Conservation (phyloP, 225 moss, liverwort and hornwort genomes). For the Pleurozium schreberi region DNA sequence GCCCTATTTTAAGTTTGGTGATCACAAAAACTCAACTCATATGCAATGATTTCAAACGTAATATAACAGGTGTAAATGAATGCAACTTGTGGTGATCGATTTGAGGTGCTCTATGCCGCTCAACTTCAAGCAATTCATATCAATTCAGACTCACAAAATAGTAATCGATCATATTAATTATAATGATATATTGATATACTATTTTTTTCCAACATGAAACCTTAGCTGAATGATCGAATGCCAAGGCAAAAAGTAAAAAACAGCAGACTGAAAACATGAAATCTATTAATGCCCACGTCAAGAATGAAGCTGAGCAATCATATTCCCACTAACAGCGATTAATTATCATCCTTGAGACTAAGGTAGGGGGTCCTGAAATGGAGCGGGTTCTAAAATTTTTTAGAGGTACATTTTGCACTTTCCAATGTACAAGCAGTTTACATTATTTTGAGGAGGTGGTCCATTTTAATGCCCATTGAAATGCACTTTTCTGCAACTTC, state of each 20-base stretch:
- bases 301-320: not conserved
- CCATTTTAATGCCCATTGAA: too few species aligned
- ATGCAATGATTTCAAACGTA: not conserved
- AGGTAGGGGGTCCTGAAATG: too few species aligned
- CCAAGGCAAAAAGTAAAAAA: not conserved
- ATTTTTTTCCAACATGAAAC: not conserved
- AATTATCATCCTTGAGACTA: not conserved
- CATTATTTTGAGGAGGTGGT: too few species aligned
- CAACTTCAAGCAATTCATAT: not conserved
- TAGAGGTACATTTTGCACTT: too few species aligned
- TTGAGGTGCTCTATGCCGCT: not conserved
- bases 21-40: not conserved
- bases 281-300: conserved; percentile 20
- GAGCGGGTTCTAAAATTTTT: too few species aligned
- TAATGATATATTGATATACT: too few species aligned
- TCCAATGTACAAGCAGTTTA: too few species aligned
- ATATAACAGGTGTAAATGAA: not conserved
- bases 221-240: not conserved
- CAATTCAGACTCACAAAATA: not conserved
- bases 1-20: not conserved
- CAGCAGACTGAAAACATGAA: conserved; percentile 9
- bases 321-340: not conserved
- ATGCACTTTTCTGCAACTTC: too few species aligned
- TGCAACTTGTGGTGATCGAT: not conserved
- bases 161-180: not conserved